Evolutionary conservation across 2,329 filamentous ascomycete genomes (phyloP), one percentile per base, ranked within the genome.

Genomic region (Fusarium scirpi): DNA sequence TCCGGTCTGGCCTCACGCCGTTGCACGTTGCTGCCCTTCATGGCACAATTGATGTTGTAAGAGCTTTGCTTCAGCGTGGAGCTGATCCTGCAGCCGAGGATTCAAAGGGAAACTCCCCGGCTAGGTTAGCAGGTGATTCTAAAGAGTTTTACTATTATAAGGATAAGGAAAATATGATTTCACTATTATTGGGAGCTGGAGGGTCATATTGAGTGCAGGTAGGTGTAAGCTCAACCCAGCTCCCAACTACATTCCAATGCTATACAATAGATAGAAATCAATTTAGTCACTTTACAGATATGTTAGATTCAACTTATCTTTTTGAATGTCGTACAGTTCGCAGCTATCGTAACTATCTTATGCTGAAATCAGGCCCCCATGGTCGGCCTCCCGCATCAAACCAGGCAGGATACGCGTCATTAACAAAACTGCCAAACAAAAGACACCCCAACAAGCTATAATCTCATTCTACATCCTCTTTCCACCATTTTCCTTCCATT

Each of bases 371-470:
- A 47, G 27, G 27, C 58, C 9, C 11, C 16, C 29, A 1, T 18
- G 67, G 67, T 59, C 29, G 67, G 67, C 67, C 67, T 70, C 67
- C 67, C 41, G 46, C 66, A 62, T 61, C 13, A 18, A 18, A 32
- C 53, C 53, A 58, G 57, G 67, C 56, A 51, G 55, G 66, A 12
- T 15, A 25, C 7, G 24, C 41, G 45, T 56, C 62, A 58, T 53
- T 55, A 43, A 52, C 16, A 20, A 32, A 46, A 45, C 45, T 58
- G 48, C 27, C 34, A 40, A 49, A 41, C 43, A 44, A 52, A 24
- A 29, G 1, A 22, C 6, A 9, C 12, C 16, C 16, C 18, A 18
- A 11, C 8, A 29, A 24, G 18, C 8, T 18, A 8, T 30, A 18
- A 10, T 13, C 24, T 8, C n/a, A 25, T 34, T n/a, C 40, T 7